Evolutionary conservation across 108 stramenopile genomes (phyloP), one percentile per base, ranked within the genome.

Genomic region (Nitzschia sp.): DNA sequence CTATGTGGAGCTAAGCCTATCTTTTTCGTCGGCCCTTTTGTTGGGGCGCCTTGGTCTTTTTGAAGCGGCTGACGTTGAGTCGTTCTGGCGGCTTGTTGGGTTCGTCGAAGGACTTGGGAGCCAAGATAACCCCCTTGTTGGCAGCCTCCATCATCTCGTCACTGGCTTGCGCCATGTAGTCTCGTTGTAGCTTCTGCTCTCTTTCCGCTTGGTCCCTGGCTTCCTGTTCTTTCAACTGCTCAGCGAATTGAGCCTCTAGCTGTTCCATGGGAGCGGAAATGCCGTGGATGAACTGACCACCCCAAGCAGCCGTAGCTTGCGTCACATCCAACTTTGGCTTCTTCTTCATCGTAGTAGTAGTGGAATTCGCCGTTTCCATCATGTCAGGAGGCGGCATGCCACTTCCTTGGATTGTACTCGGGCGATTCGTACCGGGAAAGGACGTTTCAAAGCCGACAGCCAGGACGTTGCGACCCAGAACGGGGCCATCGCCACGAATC

Each of bases 71-170:
- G 3, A 59, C 48, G 18, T 71, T 33, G 26, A 71, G 27, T 3
- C 13, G 17, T 1, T 33, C 29, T 34, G 66, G 36, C 0, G 45
- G 42, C 19, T 46, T 56, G 9, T 3, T 59, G 5, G 9, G 5
- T 9, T 66, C n/a, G 13, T 21, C 24, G 13, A 17, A 6, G n/a
- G 24, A 30, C 31, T 59, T 53, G 6, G 64, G 73, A 3, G 46
- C 60, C 54, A 68, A 35, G n/a, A 48, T 45, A 1, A 78, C 68
- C 13, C 89, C 89, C 49, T 70, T 58, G 73, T 90, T 90, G 29
- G 89, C 89, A 23, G 86, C 85, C 60, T 90, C 85, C 88, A 90
- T 90, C n/a, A 58, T 49, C n/a, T 71, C 71, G 21, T 80, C 72
- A 9, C 66, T 55, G 53, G 54, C 57, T 51, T 70, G 79, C 17